These are phyloP conservation scores for Elongisporangium senticosum DNA, from an alignment of 352 stramenopile species.

Conservation along the genomic window DNA sequence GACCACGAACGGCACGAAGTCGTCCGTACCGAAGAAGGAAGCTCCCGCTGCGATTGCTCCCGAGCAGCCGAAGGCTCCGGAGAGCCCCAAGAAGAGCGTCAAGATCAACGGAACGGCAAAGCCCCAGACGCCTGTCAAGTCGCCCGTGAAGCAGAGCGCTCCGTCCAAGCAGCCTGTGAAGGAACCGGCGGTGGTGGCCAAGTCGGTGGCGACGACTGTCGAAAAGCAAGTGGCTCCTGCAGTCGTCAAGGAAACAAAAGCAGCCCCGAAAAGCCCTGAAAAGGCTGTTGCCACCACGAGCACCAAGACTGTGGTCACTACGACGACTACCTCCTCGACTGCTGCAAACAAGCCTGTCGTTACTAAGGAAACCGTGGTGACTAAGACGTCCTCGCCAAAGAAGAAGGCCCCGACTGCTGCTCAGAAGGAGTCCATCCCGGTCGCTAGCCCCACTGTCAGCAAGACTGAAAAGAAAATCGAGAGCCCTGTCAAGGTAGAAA, in stretches of 20 bases:
- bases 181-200: background rate
- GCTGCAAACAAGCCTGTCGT: background rate
- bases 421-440: slow-evolving; percentile 1
- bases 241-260: slow-evolving; percentile 7
- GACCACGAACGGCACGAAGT: slow-evolving; percentile 8
- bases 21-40: slow-evolving; percentile 14
- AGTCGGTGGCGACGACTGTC: background rate
- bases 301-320: slow-evolving; percentile 1
- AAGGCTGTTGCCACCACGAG: slow-evolving; percentile 2
- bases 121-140: background rate
- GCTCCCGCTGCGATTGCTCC: background rate
- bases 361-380: background rate
- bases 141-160: background rate
- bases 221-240: background rate
- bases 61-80: background rate
- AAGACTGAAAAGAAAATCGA: background rate
- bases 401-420: slow-evolving; percentile 7
- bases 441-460: background rate
- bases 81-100: background rate
- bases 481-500: background rate
- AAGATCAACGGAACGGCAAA: background rate
- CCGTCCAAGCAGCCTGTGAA: slow-evolving; percentile 2
- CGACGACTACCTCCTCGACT: background rate
- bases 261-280: slow-evolving; percentile 6
- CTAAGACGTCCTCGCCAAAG: slow-evolving; percentile 11